phyloP scores from a whole-genome alignment of 192 early-diverging fungal genomes.

The Diversispora eburnea region DNA sequence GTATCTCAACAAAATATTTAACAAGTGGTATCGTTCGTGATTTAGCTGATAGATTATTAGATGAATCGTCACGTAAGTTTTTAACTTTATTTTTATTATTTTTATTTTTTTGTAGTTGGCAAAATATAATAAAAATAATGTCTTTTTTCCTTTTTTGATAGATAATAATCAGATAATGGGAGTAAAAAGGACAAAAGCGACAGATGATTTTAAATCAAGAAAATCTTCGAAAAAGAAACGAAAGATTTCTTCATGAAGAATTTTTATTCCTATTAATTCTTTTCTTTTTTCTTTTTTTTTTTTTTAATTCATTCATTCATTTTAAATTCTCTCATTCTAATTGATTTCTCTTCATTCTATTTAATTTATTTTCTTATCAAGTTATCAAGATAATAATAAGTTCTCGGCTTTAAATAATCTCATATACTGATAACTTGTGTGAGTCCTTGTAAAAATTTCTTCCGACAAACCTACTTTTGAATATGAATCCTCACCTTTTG shows the following conservation, averaged over 20 bases:
- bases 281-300: no score
- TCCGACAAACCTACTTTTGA: constrained; percentile 23
- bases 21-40: constrained; percentile 61
- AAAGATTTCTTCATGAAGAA: not conserved
- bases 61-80: constrained; percentile 18
- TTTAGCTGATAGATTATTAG: constrained; percentile 55
- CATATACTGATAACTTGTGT: constrained; percentile 22
- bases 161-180: constrained; percentile 5
- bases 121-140: not conserved
- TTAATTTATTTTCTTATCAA: no score
- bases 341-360: no score
- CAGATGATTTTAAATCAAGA: constrained; percentile 3
- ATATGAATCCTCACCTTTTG: not conserved
- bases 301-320: no score
- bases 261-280: no score
- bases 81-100: no score
- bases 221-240: not conserved
- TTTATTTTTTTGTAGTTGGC: not conserved
- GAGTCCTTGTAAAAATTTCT: constrained; percentile 6
- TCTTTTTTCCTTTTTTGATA: not conserved
- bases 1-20: constrained; percentile 58
- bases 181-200: not conserved
- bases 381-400: not conserved
- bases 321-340: no score
- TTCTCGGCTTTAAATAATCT: constrained; percentile 8